Base-by-base conservation (phyloP, 495 filamentous ascomycete species). In the Tuber calosporum region DNA sequence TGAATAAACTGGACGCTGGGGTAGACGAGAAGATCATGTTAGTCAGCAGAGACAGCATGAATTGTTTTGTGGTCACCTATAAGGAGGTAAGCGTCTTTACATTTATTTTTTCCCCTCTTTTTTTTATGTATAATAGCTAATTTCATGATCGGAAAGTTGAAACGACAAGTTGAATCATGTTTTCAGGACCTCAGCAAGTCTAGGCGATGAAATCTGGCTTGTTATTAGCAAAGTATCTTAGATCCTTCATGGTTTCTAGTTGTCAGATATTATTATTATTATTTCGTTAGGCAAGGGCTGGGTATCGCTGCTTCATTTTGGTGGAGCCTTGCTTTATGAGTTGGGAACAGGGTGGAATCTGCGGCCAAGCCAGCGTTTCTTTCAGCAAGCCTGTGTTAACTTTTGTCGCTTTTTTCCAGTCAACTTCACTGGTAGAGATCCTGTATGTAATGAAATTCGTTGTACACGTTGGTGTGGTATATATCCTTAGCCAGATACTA, bases 1-100 rank as follows among this genome's bases (percentile, higher is more conserved):
- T 99, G 77, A 97, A 93, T 83, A 97, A 97, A 82, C 84, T 99
- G 68, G 95, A 99, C 83, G 94, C 92, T 3, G 93, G 94, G 13
- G 85, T 87, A 40, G 93, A 97, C 39, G 96, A 99, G 83, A 90
- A 88, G 85, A 87, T 98, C 48, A 89, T 87, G 73, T 82, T 99
- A 73, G 88, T 92, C n/a, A 96, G 90, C 81, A 87, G 93, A 69
- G 93, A 98, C 81, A 92, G 96, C 81, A 90, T 94, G 82, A 94
- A 89, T 73, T 89, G 90, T 70, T 89, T 97, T 78, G 85, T 97
- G 43, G 89, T 96, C 53, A 93, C 87, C 70, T 99, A 94, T 81
- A 89, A 90, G 80, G 96, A 98, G 71, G 80, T 80, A 70, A 72
- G 73, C 74, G 17, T n/a, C 42, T 69, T 67, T 43, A 30, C 30